Conservation (phyloP, 495 filamentous ascomycete species). For the Penicillium paxilli region DNA sequence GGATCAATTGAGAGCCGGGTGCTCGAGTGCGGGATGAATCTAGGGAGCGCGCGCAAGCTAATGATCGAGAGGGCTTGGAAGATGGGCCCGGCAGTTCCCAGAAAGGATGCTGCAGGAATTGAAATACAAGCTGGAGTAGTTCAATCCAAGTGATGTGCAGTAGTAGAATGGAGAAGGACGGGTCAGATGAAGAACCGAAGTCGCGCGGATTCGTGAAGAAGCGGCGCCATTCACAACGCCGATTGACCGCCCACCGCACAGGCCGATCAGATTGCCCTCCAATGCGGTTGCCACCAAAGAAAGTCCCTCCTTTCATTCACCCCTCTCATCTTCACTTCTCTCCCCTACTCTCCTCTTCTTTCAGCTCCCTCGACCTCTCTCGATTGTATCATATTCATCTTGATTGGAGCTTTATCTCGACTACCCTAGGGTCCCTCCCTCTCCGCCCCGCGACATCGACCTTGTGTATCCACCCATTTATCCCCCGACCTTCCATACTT, state of each 20-base stretch:
- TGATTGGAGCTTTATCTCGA: not conserved
- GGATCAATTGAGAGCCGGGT: conserved; percentile 9
- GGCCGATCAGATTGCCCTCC: conserved; percentile 23
- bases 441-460: not conserved
- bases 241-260: conserved; percentile 35
- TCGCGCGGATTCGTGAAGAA: conserved; percentile 8
- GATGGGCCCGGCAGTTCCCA: not conserved
- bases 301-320: conserved; percentile 6
- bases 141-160: too few relatives aligned
- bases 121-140: too few relatives aligned
- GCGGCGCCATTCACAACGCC: conserved; percentile 19
- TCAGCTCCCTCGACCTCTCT: conserved; percentile 2
- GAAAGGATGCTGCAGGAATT: too few relatives aligned
- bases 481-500: conserved; percentile 1
- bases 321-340: conserved; percentile 3
- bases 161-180: not conserved
- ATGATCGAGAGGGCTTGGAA: not conserved
- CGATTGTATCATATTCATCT: not conserved
- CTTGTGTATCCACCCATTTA: not conserved
- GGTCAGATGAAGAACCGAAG: not conserved
- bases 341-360: not conserved
- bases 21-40: conserved; percentile 12
- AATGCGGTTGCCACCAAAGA: conserved; percentile 29
- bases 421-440: not conserved
- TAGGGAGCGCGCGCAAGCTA: conserved; percentile 20